phyloP scores from a whole-genome alignment of 495 filamentous ascomycete genomes.

The Tuber brumale region DNA sequence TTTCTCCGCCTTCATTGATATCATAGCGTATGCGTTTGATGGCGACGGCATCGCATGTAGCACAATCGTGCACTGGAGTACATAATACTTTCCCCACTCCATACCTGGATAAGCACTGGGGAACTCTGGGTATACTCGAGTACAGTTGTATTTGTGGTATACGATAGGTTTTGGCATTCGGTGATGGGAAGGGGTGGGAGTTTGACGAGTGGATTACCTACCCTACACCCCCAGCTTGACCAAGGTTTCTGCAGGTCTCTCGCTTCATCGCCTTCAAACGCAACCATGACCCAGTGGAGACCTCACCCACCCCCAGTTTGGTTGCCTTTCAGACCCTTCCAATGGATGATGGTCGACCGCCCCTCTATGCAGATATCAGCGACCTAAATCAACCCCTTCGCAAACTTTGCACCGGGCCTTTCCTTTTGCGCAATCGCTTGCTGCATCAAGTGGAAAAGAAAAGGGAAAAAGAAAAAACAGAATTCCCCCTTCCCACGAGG shows the following conservation, averaged over 20 bases:
- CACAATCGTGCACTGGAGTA: neutral
- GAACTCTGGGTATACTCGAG: neutral
- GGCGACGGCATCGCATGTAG: neutral
- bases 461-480: neutral
- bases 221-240: constrained; percentile 36
- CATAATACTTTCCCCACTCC: neutral
- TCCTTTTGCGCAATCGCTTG: constrained; percentile 39
- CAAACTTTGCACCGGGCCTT: constrained; percentile 27
- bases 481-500: constrained; percentile 17
- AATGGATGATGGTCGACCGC: constrained; percentile 11
- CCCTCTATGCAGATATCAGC: constrained; percentile 34
- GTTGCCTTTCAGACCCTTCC: neutral
- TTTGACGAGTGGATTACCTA: constrained; percentile 17
- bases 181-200: neutral
- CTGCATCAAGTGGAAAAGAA: constrained; percentile 7
- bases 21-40: neutral
- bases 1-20: neutral
- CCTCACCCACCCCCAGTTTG: neutral
- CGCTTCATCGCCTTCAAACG: constrained; percentile 32
- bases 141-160: neutral
- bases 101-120: neutral
- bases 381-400: constrained; percentile 36
- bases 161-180: neutral
- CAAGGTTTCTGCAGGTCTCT: constrained; percentile 37
- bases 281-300: constrained; percentile 17